Conservation (phyloP, 106 monocot genomes). For the Chionographis japonica region DNA sequence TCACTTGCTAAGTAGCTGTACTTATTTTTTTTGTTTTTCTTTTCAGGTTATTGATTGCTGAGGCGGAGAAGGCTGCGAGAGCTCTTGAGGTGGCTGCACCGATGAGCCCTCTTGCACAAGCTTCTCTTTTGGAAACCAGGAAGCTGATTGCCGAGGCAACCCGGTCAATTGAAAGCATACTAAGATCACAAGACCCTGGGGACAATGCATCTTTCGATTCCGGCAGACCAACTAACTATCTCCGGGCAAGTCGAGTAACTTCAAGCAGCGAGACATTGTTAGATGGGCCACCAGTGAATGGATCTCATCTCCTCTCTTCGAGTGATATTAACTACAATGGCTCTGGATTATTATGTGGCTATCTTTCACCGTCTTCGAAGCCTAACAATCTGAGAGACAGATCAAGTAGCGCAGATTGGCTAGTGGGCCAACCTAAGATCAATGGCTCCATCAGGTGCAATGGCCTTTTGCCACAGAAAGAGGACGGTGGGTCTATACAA, state of each 20-base stretch:
- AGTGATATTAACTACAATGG: not conserved
- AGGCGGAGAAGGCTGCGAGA: conserved; percentile 88
- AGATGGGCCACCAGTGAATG: conserved; percentile 41
- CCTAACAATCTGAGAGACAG: conserved; percentile 1
- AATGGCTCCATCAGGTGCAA: not conserved
- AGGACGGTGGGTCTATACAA: not conserved
- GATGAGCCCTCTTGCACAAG: conserved; percentile 72
- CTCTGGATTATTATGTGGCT: not conserved
- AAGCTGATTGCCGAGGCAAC: conserved; percentile 80
- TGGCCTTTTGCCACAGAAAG: not conserved
- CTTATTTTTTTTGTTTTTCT: not conserved
- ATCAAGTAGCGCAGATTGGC: not conserved
- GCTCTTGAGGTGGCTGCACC: conserved; percentile 78
- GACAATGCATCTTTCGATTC: conserved; percentile 8
- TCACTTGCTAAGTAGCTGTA: not conserved
- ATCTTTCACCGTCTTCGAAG: not conserved
- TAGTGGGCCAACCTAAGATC: not conserved
- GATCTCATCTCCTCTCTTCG: conserved; percentile 19
- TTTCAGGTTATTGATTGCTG: conserved; percentile 73
- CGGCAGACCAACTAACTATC: conserved; percentile 6
- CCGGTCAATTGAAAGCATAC: conserved; percentile 49
- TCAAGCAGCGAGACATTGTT: not conserved
- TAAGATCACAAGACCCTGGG: conserved; percentile 9
- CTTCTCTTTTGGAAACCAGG: conserved; percentile 85
- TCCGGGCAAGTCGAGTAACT: not conserved